Conservation (phyloP, 441 rosid genomes). For the Populus hybrid region DNA sequence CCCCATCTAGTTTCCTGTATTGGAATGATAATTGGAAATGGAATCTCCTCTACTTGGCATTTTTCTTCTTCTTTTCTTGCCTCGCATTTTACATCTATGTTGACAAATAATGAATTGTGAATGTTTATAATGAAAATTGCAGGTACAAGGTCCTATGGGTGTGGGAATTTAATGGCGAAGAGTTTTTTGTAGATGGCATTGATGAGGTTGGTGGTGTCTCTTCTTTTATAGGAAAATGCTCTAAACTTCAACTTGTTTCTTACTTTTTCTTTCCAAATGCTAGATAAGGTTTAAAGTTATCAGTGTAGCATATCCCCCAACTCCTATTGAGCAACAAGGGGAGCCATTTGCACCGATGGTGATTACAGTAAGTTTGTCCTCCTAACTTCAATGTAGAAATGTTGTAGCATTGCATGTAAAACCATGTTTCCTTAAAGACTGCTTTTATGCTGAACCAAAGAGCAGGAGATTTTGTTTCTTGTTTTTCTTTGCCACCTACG, state of each 20-base stretch:
- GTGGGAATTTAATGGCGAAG: conserved; percentile 43
- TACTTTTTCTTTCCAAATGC: conserved; percentile 21
- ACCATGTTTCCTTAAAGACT: not conserved
- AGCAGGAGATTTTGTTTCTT: not conserved
- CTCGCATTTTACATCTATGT: not conserved
- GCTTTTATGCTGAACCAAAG: not conserved
- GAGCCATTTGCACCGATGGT: conserved; percentile 94
- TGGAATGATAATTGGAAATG: not conserved
- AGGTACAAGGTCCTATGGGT: conserved; percentile 72
- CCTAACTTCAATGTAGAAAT: conserved; percentile 10
- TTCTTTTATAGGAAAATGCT: not conserved
- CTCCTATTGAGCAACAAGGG: conserved; percentile 63
- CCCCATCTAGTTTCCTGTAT: conserved; percentile 3
- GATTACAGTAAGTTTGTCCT: conserved; percentile 53
- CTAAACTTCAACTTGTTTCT: not conserved
- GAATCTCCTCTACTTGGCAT: not conserved
- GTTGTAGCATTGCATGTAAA: not conserved
- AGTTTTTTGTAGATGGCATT: conserved; percentile 49
- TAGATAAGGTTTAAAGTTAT: conserved; percentile 77
- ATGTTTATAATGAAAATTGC: conserved; percentile 19
- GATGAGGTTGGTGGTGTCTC: conserved; percentile 44
- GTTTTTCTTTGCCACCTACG: not conserved
- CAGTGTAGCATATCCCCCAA: conserved; percentile 50
- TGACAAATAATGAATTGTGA: not conserved
- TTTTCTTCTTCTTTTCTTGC: conserved; percentile 1